Conservation (phyloP, 176 grass and related monocot genomes). For the Phragmites australis region DNA sequence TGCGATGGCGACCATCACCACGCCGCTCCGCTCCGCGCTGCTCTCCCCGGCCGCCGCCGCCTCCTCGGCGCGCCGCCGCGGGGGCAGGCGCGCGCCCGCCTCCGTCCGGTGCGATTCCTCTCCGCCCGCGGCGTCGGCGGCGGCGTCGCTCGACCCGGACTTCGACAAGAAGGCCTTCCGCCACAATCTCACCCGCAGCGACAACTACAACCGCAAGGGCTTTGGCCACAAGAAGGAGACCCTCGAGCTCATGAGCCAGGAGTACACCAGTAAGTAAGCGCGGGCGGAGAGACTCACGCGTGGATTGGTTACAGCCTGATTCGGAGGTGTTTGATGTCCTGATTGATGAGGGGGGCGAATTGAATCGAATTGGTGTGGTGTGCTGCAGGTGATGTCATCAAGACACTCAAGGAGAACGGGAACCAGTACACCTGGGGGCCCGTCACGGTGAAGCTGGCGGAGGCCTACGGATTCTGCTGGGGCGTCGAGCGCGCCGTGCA, state of each 20-base stretch:
- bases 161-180: constrained; percentile 99
- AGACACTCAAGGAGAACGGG: constrained; percentile 89
- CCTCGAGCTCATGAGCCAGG: constrained; percentile 82
- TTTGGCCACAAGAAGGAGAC: constrained; percentile 99
- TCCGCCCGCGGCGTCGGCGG: constrained; percentile 1
- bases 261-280: constrained; percentile 82
- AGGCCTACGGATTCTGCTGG: constrained; percentile 99
- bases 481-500: constrained; percentile 98
- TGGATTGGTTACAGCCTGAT: not conserved
- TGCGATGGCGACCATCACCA: constrained; percentile 62
- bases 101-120: constrained; percentile 68
- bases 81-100: constrained; percentile 16
- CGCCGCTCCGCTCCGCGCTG: constrained; percentile 53
- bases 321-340: not conserved
- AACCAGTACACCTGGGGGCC: constrained; percentile 73
- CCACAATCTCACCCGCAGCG: constrained; percentile 93
- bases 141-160: constrained; percentile 57
- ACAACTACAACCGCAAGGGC: constrained; percentile 89
- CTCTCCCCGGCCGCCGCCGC: constrained; percentile 38
- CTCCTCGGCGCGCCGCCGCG: not conserved
- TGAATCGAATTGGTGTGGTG: too few species aligned
- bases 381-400: constrained; percentile 83
- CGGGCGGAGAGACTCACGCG: too few species aligned
- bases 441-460: constrained; percentile 49
- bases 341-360: too few species aligned